Conservation (phyloP, 306 rosid species). For the Hylodesmum podocarpum region DNA sequence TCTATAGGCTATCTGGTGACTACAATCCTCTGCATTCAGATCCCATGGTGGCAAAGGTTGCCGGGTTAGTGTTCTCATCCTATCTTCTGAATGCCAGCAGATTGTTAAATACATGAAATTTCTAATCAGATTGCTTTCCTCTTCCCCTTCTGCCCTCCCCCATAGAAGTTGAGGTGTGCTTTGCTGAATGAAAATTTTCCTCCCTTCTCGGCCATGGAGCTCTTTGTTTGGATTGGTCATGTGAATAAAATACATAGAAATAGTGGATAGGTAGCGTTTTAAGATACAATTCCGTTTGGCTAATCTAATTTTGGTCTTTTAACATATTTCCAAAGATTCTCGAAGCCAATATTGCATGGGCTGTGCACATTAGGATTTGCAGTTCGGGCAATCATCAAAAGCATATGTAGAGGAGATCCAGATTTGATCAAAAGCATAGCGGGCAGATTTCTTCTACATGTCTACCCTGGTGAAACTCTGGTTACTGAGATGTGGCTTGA, state of each 20-base stretch:
- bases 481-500: slow-evolving; percentile 95
- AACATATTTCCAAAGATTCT: slow-evolving; percentile 56
- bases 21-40: slow-evolving; percentile 95
- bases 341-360: slow-evolving; percentile 90
- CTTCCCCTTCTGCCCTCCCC: not conserved
- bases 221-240: slow-evolving; percentile 9
- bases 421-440: slow-evolving; percentile 61
- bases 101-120: slow-evolving; percentile 19
- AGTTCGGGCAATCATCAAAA: slow-evolving; percentile 82
- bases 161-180: not conserved
- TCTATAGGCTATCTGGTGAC: slow-evolving; percentile 88
- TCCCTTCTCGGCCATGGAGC: not conserved
- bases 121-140: not conserved
- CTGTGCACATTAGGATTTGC: slow-evolving; percentile 91
- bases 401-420: slow-evolving; percentile 75
- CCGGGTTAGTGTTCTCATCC: slow-evolving; percentile 69
- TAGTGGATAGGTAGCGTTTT: not conserved
- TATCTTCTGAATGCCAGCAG: slow-evolving; percentile 3
- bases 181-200: slow-evolving; percentile 1
- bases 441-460: slow-evolving; percentile 83
- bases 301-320: slow-evolving; percentile 23
- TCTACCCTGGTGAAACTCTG: slow-evolving; percentile 90
- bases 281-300: not conserved
- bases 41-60: slow-evolving; percentile 75
- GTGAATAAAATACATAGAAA: not conserved